These are phyloP conservation scores for Corynascus novoguineensis DNA, from an alignment of 495 filamentous ascomycete species.

Conservation along the genomic window DNA sequence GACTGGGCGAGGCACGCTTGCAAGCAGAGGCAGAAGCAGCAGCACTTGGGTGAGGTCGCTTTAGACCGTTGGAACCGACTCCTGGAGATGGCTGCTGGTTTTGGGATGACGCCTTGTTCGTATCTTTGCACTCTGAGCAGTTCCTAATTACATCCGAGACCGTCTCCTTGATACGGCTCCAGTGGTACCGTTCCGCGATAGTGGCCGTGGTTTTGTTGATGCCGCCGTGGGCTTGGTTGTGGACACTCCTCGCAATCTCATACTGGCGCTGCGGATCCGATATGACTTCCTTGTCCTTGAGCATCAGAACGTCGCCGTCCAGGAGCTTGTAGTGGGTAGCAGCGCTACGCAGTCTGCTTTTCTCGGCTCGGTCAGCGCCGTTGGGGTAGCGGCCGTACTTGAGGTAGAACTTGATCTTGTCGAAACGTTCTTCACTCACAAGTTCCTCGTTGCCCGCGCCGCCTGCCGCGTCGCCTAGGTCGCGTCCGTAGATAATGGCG, in stretches of 20 bases:
- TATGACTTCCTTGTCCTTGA: conserved; percentile 97
- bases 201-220: conserved; percentile 97
- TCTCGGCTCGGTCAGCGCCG: conserved; percentile 91
- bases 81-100: conserved; percentile 13
- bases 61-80: conserved; percentile 18
- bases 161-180: conserved; percentile 98
- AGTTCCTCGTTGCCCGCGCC: conserved; percentile 66
- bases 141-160: conserved; percentile 91
- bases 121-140: conserved; percentile 84
- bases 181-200: conserved; percentile 92
- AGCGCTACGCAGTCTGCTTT: conserved; percentile 85
- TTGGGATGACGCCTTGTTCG: conserved; percentile 48
- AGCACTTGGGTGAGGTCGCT: conserved; percentile 22
- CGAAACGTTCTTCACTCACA: conserved; percentile 93
- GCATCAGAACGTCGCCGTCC: conserved; percentile 76
- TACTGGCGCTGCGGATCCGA: conserved; percentile 88
- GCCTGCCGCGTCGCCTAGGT: conserved; percentile 49
- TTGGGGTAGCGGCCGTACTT: conserved; percentile 90
- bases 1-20: conserved; percentile 30
- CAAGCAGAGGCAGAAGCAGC: conserved; percentile 18
- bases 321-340: conserved; percentile 93
- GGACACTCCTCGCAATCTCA: conserved; percentile 73
- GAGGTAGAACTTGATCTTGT: conserved; percentile 96
- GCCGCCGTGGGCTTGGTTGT: conserved; percentile 76
- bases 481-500: conserved; percentile 93